Evolutionary conservation across 768 basidiomycete genomes (phyloP).

Genomic region (Omphalotus guepiniiformis): DNA sequence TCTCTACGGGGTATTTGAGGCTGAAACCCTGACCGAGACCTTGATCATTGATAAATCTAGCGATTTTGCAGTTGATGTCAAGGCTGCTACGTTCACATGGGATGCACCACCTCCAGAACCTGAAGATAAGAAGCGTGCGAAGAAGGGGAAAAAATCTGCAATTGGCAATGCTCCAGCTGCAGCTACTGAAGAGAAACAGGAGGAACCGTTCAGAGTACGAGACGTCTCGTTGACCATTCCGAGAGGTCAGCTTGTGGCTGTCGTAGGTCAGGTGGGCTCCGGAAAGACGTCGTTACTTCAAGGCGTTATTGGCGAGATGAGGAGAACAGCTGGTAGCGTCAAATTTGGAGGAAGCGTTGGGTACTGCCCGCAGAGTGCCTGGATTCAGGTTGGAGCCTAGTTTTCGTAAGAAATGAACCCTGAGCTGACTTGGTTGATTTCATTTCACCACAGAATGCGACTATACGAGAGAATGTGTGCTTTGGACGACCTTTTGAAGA

Average conservation of each 20-base stretch:
- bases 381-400: constrained; percentile 66
- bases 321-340: constrained; percentile 58
- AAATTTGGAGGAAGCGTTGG: constrained; percentile 73
- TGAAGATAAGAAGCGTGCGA: constrained; percentile 27
- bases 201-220: constrained; percentile 55
- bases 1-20: constrained; percentile 77
- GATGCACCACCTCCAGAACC: constrained; percentile 64
- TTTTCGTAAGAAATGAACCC: background rate
- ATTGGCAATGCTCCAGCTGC: constrained; percentile 9
- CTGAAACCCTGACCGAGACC: constrained; percentile 66
- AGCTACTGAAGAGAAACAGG: constrained; percentile 23
- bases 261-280: constrained; percentile 79
- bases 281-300: constrained; percentile 71
- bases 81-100: constrained; percentile 80
- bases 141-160: constrained; percentile 26
- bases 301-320: constrained; percentile 82
- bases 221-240: constrained; percentile 68
- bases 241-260: constrained; percentile 73
- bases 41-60: constrained; percentile 50
- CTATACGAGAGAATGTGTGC: constrained; percentile 84
- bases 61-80: constrained; percentile 62
- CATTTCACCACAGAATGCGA: constrained; percentile 56
- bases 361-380: constrained; percentile 85
- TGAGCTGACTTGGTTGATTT: constrained; percentile 1
- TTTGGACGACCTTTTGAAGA: constrained; percentile 84